These are phyloP conservation scores for Pistacia atlantica DNA, from an alignment of 345 rosid species.

Conservation along the genomic window DNA sequence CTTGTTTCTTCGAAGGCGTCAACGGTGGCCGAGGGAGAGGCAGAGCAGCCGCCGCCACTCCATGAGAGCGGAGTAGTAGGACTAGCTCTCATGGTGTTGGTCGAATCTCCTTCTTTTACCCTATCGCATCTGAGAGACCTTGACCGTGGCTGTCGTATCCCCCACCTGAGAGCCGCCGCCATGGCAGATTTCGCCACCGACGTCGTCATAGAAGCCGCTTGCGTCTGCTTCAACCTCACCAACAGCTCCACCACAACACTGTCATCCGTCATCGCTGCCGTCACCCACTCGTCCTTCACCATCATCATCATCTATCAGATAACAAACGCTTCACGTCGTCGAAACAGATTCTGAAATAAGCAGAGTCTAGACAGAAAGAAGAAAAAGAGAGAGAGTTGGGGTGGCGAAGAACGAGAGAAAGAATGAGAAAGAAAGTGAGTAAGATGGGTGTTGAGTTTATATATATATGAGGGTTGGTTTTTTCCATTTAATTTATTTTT, in stretches of 20 bases:
- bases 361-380: neutral
- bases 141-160: conserved; percentile 59
- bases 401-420: conserved; percentile 30
- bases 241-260: conserved; percentile 69
- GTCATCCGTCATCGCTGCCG: conserved; percentile 70
- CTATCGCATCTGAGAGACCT: conserved; percentile 44
- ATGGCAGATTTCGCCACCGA: conserved; percentile 27
- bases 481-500: neutral
- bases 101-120: conserved; percentile 49
- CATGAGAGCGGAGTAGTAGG: conserved; percentile 81
- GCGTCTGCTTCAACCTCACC: conserved; percentile 49
- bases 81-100: conserved; percentile 43
- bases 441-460: conserved; percentile 18
- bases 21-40: conserved; percentile 60
- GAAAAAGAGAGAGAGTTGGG: conserved; percentile 11
- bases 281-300: conserved; percentile 67
- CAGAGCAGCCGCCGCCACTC: conserved; percentile 57
- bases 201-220: conserved; percentile 25
- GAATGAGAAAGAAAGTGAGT: conserved; percentile 15
- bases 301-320: conserved; percentile 20
- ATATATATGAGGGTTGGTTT: conserved; percentile 24
- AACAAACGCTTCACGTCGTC: neutral
- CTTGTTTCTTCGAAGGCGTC: conserved; percentile 69
- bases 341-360: neutral
- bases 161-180: conserved; percentile 50